phyloP scores from a whole-genome alignment of 2,329 filamentous ascomycete genomes.

The Trichoderma citrinoviride region DNA sequence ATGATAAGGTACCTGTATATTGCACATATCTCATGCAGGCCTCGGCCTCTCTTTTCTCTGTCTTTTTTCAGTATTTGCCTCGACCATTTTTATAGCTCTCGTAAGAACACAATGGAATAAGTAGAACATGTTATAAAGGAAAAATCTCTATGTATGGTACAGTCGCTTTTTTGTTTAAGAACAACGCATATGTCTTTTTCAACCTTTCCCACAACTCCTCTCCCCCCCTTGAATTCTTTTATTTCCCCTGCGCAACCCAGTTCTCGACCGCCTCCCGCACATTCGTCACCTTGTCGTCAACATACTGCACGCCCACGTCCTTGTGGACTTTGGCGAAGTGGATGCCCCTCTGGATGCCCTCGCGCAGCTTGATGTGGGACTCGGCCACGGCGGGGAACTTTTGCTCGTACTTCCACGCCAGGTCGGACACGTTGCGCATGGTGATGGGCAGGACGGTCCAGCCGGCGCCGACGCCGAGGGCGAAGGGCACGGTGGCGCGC shows the following conservation, averaged over 20 bases:
- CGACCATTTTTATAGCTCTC: neutral
- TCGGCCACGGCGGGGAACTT: conserved; percentile 79
- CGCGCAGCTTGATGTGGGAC: conserved; percentile 70
- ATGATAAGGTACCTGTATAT: neutral
- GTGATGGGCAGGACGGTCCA: conserved; percentile 86
- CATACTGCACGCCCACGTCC: conserved; percentile 65
- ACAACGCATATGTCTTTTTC: conserved; percentile 38
- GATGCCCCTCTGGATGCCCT: conserved; percentile 66
- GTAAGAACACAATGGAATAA: conserved; percentile 10
- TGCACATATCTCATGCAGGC: neutral
- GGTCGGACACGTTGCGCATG: conserved; percentile 80
- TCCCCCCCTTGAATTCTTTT: conserved; percentile 59
- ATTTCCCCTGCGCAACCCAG: conserved; percentile 90
- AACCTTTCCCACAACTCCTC: neutral
- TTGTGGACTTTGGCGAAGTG: conserved; percentile 73
- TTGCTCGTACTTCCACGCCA: conserved; percentile 92
- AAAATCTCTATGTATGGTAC: conserved; percentile 41
- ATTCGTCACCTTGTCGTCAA: conserved; percentile 76
- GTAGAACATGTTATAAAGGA: conserved; percentile 30
- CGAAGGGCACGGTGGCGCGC: conserved; percentile 71
- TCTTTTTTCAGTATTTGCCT: conserved; percentile 5
- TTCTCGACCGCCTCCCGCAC: conserved; percentile 76
- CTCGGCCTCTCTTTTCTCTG: neutral
- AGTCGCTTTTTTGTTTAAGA: conserved; percentile 30
- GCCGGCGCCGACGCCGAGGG: conserved; percentile 77